These are phyloP conservation scores for Zygotorulaspora chibaensis DNA, from an alignment of 805 yeast species.

Conservation along the genomic window DNA sequence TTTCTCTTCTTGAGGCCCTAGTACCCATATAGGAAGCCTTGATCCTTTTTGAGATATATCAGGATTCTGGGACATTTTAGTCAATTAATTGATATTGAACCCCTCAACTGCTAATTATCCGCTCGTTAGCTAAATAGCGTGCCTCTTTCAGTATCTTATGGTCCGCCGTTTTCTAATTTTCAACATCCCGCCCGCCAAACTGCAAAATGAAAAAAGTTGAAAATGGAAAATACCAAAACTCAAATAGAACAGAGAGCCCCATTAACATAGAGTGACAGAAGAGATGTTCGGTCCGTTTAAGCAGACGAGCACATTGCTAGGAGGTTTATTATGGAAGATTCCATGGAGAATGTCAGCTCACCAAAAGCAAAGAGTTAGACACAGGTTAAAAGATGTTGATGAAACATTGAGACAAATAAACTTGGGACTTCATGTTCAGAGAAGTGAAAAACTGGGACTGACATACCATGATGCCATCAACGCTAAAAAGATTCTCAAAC, in stretches of 20 bases:
- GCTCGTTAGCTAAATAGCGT: too few relatives aligned
- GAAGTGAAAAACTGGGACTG: slow-evolving; percentile 24
- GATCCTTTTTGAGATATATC: slow-evolving; percentile 23
- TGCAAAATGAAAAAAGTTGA: background rate
- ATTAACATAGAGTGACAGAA: background rate
- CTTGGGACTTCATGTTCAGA: slow-evolving; percentile 29
- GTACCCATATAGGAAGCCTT: slow-evolving; percentile 65
- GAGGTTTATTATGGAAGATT: slow-evolving; percentile 49
- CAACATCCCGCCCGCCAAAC: background rate
- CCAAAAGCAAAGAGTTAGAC: slow-evolving; percentile 82
- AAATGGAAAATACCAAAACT: background rate
- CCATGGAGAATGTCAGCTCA: slow-evolving; percentile 74
- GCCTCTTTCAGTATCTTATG: too few relatives aligned
- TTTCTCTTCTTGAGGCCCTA: slow-evolving; percentile 73
- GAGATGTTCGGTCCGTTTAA: slow-evolving; percentile 34
- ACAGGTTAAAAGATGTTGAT: slow-evolving; percentile 80
- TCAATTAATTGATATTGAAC: too few relatives aligned
- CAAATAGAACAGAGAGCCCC: background rate
- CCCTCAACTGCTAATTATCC: too few relatives aligned
- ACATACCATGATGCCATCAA: slow-evolving; percentile 19
- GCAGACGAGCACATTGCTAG: slow-evolving; percentile 24
- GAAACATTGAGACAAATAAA: slow-evolving; percentile 51
- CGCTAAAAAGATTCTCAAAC: slow-evolving; percentile 20
- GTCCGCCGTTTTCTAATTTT: background rate
- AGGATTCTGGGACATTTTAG: slow-evolving; percentile 11